Conservation (phyloP, 2,329 filamentous ascomycete species). For the Talaromyces albobiverticillius region DNA sequence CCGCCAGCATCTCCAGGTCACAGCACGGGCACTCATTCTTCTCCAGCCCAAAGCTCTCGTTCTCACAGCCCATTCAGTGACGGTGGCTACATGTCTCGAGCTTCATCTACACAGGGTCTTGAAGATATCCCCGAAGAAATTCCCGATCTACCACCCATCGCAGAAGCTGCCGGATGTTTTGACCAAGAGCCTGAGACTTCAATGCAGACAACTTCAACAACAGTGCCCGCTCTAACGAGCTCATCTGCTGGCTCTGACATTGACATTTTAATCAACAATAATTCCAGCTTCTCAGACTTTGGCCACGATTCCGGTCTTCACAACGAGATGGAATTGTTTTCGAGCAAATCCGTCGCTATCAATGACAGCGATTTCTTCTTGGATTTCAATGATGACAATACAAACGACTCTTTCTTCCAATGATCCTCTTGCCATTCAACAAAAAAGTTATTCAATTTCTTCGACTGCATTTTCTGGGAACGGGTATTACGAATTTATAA, state of each 20-base stretch:
- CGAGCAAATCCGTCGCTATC: constrained; percentile 25
- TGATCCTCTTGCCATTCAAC: neutral
- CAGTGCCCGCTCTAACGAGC: constrained; percentile 32
- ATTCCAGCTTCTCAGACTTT: constrained; percentile 35
- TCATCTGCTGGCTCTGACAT: constrained; percentile 36
- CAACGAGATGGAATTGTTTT: constrained; percentile 33
- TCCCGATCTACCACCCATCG: constrained; percentile 25
- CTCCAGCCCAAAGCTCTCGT: constrained; percentile 31
- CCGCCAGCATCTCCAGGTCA: constrained; percentile 46
- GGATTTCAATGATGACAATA: constrained; percentile 34
- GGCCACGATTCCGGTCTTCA: constrained; percentile 28
- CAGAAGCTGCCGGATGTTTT: constrained; percentile 26
- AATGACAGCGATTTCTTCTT: constrained; percentile 35
- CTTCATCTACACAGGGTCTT: constrained; percentile 29
- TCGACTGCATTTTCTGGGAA: neutral
- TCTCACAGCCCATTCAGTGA: constrained; percentile 40
- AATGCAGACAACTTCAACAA: constrained; percentile 28
- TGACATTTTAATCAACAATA: constrained; percentile 40
- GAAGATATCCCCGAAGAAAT: constrained; percentile 31
- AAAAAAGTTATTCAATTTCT: neutral
- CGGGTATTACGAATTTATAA: neutral
- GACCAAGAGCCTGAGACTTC: constrained; percentile 26
- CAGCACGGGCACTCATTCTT: constrained; percentile 37
- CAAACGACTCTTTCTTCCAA: constrained; percentile 14
- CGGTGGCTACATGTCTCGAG: constrained; percentile 35